Evolutionary conservation across 2,329 filamentous ascomycete species (phyloP).

Genomic region (Aspergillus caelatus): DNA sequence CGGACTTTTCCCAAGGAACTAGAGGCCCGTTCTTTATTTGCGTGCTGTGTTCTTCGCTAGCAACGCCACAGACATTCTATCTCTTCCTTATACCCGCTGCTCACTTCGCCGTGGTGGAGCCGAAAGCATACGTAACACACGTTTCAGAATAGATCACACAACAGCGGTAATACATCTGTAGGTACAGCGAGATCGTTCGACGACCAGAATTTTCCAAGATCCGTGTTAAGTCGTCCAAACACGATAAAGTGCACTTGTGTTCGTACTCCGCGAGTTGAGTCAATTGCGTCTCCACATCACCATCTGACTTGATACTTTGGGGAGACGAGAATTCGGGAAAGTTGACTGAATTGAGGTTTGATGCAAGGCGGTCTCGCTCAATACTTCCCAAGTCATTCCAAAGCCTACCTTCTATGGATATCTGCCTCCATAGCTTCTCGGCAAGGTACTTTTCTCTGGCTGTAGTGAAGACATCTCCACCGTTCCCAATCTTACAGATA

Average conservation of each 20-base stretch:
- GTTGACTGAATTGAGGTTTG: not conserved
- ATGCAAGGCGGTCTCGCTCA: not conserved
- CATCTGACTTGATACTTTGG: not conserved
- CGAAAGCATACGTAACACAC: not conserved
- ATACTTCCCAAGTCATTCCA: not conserved
- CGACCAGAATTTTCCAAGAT: not conserved
- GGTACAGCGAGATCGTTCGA: not conserved
- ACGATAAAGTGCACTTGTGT: not conserved
- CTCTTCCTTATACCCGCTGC: too few species aligned
- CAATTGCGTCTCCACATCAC: not conserved
- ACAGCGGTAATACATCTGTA: not conserved
- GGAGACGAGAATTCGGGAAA: not conserved
- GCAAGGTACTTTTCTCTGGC: conserved; percentile 1
- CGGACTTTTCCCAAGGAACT: too few species aligned
- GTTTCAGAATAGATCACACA: not conserved
- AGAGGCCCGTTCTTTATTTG: too few species aligned
- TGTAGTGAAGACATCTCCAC: conserved; percentile 4
- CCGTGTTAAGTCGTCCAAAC: not conserved
- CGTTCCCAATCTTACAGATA: not conserved
- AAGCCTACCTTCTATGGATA: not conserved
- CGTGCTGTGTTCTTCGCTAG: too few species aligned
- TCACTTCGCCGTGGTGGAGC: not conserved
- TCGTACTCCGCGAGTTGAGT: not conserved
- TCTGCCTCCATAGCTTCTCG: not conserved
- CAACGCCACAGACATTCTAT: too few species aligned